Percentiles rank a stretch among this genome's conserved stretches.
Evolutionary conservation across 306 rosid species (phyloP).

Genomic region (Gastrolobium villosum): DNA sequence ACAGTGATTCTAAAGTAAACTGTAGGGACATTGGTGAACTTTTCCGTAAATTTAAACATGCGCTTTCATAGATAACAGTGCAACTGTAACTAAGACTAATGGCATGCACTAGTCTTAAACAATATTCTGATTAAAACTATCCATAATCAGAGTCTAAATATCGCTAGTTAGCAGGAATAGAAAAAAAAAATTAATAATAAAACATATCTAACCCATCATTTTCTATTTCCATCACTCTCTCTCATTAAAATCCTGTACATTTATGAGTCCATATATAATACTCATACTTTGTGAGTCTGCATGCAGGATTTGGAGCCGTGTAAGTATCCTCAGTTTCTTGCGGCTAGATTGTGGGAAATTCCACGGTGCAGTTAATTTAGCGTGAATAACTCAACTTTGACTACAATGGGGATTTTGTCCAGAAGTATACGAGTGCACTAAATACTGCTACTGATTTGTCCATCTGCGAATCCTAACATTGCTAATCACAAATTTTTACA

Average conservation of each 20-base stretch:
- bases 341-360: neutral
- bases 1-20: too few relatives aligned
- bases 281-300: neutral
- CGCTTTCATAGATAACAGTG: too few relatives aligned
- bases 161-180: too few relatives aligned
- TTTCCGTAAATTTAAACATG: too few relatives aligned
- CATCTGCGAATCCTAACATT: too few relatives aligned
- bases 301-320: constrained; percentile 7
- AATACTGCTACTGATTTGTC: neutral
- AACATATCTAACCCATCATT: neutral
- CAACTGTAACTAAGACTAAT: too few relatives aligned
- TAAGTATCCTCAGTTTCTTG: constrained; percentile 1
- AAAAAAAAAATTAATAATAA: too few relatives aligned
- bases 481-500: too few relatives aligned
- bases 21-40: too few relatives aligned
- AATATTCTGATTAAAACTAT: too few relatives aligned
- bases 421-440: neutral
- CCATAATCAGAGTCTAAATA: too few relatives aligned
- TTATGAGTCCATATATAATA: neutral
- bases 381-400: constrained; percentile 5
- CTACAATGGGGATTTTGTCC: neutral
- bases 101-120: too few relatives aligned
- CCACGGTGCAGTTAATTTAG: neutral
- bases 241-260: neutral
- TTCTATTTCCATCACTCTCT: constrained; percentile 30